Base-by-base conservation (phyloP, 176 grass and related monocot species). In the Aegilops longissima region DNA sequence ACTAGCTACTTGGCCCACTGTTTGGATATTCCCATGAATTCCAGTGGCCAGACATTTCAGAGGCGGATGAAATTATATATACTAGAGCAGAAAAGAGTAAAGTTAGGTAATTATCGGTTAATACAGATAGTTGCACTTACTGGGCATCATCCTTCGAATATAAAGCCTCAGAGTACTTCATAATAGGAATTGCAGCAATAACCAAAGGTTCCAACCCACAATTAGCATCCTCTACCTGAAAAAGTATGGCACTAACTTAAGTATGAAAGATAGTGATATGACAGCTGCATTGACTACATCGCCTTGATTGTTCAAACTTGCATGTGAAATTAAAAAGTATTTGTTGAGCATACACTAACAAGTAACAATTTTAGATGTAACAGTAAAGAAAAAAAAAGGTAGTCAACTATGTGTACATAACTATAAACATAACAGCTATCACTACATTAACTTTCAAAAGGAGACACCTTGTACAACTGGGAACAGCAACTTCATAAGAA, bases 181-280 rank as follows among this genome's bases (percentile, higher is more conserved):
- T 62, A 14, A 90, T 89, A 44, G 93, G 93, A 86, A 94, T 98
- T 33, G 92, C 73, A 84, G 88, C 83, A 83, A 98, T 83, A 52
- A 75, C 87, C 72, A 86, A 79, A 80, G 96, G 92, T 38, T 91
- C 92, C 91, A 98, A 91, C 9, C 96, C 93, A 66, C 69, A 23
- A 66, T 17, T 25, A 63, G 82, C 74, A 82, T 79, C 82, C 29
- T 91, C 93, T 39, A 84, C 70, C 93, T 98, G 64, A 85, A 66
- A 76, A 86, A 80, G 30, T 25, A 52, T 12, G 75, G 20, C 18
- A 44, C 74, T 38, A 79, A 61, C 25, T 90, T 87, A 79, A 77
- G 51, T 67, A 30, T 8, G 79, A 78, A 66, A 33, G 24, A 45
- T 73, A 24, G 1, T 6, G 3, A 40, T 13, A 82, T 0, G 5